These are phyloP conservation scores for Pseudocercospora fijiensis DNA, from an alignment of 2,329 filamentous ascomycete genomes.

Conservation along the genomic window DNA sequence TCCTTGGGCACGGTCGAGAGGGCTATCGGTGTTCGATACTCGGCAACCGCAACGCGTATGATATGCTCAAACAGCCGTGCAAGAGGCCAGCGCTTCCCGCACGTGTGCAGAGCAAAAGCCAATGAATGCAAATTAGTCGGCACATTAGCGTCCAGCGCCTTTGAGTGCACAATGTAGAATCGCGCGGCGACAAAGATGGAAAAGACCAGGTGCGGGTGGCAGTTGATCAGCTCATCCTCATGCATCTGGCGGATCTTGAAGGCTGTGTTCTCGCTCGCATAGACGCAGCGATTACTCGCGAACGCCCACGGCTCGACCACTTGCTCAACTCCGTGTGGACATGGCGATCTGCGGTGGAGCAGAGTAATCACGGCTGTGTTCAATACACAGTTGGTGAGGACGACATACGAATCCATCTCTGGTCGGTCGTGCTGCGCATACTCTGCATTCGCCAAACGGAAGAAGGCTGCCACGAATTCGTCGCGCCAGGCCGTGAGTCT, in stretches of 20 bases:
- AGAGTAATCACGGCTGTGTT: slow-evolving; percentile 33
- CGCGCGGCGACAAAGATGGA: slow-evolving; percentile 33
- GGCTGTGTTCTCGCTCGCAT: slow-evolving; percentile 34
- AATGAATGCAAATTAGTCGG: slow-evolving; percentile 31
- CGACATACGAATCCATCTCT: slow-evolving; percentile 31
- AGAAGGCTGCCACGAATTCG: slow-evolving; percentile 27
- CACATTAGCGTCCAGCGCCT: slow-evolving; percentile 29
- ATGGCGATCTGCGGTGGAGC: slow-evolving; percentile 29
- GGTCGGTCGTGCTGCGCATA: slow-evolving; percentile 23
- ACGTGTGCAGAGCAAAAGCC: slow-evolving; percentile 30
- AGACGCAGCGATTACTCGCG: slow-evolving; percentile 34
- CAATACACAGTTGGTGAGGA: slow-evolving; percentile 30
- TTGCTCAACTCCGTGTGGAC: slow-evolving; percentile 26
- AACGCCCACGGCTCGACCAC: slow-evolving; percentile 33
- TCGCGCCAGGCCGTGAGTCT: slow-evolving; percentile 29
- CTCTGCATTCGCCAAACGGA: slow-evolving; percentile 19
- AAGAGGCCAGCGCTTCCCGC: slow-evolving; percentile 31
- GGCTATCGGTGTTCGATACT: slow-evolving; percentile 29
- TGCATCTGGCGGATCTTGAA: slow-evolving; percentile 27
- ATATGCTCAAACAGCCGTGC: slow-evolving; percentile 31
- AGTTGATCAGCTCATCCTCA: slow-evolving; percentile 29
- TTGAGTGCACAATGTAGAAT: slow-evolving; percentile 35
- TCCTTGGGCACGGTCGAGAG: slow-evolving; percentile 30
- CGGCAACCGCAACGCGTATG: slow-evolving; percentile 31
- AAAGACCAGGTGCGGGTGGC: slow-evolving; percentile 30